Percentiles rank a stretch among this genome's conserved stretches.
These are phyloP conservation scores for Arctostaphylos glauca DNA, from an alignment of 148 eudicot genomes.

Conservation along the genomic window DNA sequence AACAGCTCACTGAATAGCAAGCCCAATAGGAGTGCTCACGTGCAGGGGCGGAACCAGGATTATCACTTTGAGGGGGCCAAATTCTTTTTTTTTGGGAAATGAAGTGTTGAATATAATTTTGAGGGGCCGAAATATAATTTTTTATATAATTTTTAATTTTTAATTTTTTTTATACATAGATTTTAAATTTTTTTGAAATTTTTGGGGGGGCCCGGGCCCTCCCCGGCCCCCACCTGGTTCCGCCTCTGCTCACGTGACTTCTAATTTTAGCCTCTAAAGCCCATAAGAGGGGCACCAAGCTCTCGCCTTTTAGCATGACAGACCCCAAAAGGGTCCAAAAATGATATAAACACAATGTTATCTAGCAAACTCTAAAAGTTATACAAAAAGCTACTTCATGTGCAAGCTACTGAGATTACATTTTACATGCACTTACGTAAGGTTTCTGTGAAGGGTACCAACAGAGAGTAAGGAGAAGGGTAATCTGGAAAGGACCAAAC, in stretches of 20 bases:
- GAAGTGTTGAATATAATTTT: too few species aligned
- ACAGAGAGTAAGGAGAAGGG: neutral
- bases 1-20: neutral
- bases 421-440: neutral
- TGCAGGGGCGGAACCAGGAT: too few species aligned
- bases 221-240: too few species aligned
- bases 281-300: constrained; percentile 5
- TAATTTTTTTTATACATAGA: too few species aligned
- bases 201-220: too few species aligned
- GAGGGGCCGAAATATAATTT: too few species aligned
- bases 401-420: neutral
- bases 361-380: neutral
- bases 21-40: neutral
- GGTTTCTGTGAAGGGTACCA: neutral
- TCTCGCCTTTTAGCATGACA: neutral
- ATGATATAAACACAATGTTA: neutral
- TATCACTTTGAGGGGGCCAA: too few species aligned
- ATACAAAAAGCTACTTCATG: neutral
- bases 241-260: too few species aligned
- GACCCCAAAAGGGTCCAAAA: neutral
- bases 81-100: too few species aligned
- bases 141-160: too few species aligned
- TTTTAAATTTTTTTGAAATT: too few species aligned
- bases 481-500: neutral
- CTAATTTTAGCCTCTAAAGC: neutral